phyloP scores from a whole-genome alignment of 148 eudicot species.

The Fagopyrum homotropicum region DNA sequence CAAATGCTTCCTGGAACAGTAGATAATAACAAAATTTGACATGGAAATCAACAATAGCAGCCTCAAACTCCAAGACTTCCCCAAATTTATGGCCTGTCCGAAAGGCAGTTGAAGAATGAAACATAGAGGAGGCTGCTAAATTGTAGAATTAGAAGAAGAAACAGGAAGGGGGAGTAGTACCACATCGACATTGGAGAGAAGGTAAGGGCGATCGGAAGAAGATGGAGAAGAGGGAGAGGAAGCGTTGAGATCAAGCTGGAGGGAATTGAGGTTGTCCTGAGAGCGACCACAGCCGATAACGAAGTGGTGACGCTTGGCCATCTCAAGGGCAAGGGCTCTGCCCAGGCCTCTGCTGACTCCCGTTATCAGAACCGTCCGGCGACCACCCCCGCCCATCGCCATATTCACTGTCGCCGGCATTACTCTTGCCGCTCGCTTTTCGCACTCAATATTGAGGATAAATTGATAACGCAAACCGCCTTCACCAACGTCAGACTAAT shows the following conservation, averaged over 20 bases:
- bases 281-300: constrained; percentile 84
- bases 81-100: neutral
- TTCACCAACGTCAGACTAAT: too few species aligned
- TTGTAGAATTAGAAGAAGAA: neutral
- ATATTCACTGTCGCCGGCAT: constrained; percentile 16
- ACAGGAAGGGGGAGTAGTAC: constrained; percentile 20
- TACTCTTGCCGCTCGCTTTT: neutral
- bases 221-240: constrained; percentile 23
- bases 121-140: neutral
- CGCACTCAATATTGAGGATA: too few species aligned
- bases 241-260: constrained; percentile 39
- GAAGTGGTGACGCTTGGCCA: constrained; percentile 72
- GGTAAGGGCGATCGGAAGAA: constrained; percentile 31
- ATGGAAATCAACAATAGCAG: neutral
- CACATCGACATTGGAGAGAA: constrained; percentile 68
- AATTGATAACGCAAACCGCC: too few species aligned
- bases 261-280: constrained; percentile 54
- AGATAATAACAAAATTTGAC: neutral
- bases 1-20: neutral
- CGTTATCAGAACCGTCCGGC: constrained; percentile 59
- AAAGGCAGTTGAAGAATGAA: neutral
- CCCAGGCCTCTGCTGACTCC: constrained; percentile 70
- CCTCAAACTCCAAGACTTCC: neutral
- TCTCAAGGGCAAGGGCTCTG: constrained; percentile 51
- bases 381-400: constrained; percentile 24